phyloP scores from a whole-genome alignment of 441 rosid species.

The Geranium incanum region DNA sequence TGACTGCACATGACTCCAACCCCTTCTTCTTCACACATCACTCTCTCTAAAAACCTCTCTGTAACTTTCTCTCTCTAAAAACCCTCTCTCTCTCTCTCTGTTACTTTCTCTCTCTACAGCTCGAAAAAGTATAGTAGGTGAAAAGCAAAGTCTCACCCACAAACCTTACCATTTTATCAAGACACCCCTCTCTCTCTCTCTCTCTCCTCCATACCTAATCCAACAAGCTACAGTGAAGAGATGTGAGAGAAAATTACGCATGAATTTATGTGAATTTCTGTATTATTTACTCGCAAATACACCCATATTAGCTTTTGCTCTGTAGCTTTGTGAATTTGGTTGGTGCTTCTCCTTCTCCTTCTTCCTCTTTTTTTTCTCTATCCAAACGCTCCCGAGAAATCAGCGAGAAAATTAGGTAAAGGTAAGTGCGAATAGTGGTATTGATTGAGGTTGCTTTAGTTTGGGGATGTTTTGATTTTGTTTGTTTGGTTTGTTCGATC shows the following conservation, averaged over 20 bases:
- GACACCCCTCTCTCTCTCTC: constrained; percentile 22
- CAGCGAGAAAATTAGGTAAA: neutral
- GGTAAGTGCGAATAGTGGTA: constrained; percentile 7
- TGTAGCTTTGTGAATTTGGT: neutral
- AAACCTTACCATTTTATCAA: constrained; percentile 23
- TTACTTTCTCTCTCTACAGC: neutral
- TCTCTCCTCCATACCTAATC: constrained; percentile 30
- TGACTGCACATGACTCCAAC: constrained; percentile 28
- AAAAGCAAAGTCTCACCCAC: constrained; percentile 41
- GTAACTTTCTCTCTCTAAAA: neutral
- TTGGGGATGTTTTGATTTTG: constrained; percentile 7
- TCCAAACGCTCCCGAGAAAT: constrained; percentile 1
- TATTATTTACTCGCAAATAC: constrained; percentile 1
- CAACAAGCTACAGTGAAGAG: constrained; percentile 15
- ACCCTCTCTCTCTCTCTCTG: constrained; percentile 17
- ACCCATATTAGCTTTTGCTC: neutral
- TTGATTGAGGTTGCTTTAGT: constrained; percentile 23
- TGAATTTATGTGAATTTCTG: neutral
- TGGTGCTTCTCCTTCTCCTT: constrained; percentile 3
- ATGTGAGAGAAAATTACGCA: constrained; percentile 11
- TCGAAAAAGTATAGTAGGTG: constrained; percentile 34
- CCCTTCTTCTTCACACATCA: constrained; percentile 22
- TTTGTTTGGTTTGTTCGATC: constrained; percentile 8
- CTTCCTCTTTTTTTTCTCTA: neutral
- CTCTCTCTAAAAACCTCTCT: constrained; percentile 11